Evolutionary conservation across 129 eudicot genomes (phyloP), one percentile per base, ranked within the genome.

Genomic region (Solidago caesia): DNA sequence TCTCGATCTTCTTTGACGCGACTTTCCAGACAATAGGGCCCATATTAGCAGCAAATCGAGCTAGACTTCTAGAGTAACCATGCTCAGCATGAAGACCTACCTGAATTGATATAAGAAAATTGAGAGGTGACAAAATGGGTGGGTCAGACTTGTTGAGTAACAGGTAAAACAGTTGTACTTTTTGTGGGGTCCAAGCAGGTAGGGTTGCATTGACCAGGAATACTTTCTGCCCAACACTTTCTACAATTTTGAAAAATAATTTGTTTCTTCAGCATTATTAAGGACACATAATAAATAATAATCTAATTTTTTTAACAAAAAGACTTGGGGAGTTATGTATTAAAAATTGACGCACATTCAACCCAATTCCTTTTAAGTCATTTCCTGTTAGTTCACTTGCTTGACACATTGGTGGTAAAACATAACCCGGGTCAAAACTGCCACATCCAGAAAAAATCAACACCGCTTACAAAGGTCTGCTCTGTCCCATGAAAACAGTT

Each of bases 11-110:
- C 56, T 71, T 84, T 0, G 89, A 86, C 26, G 96, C 98, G 46
- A 88, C 46, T 77, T 88, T 86, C 98, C 96, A 92, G 21, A 82
- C 96, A 53, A 86, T 77, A 2, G 96, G 98, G 66, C 96, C 98
- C 70, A 88, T 84, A 68, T 86, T 68, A 13, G 87, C 85, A 43
- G 95, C 98, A 83, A 81, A 92, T 66, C 91, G 87, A 8, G 98
- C 96, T 33, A 92, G 75, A 84, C 98, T 92, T 83, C 96, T 85
- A 12, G 96, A 87, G 73, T 95, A 92, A 44, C 89, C 90, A 57
- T 85, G 89, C 55, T 89, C 92, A 2, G 79, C 63, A 27, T 84
- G 95, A 12, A 89, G 86, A 51, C 96, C 96, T 4, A 89, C 95
- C 96, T 92, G 88, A 64, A 49, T 74, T 46, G 6, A 43, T 27